Percentiles rank a stretch among this genome's conserved stretches.
These are phyloP conservation scores for Elongisporangium prolatum DNA, from an alignment of 352 stramenopile genomes.

Conservation along the genomic window DNA sequence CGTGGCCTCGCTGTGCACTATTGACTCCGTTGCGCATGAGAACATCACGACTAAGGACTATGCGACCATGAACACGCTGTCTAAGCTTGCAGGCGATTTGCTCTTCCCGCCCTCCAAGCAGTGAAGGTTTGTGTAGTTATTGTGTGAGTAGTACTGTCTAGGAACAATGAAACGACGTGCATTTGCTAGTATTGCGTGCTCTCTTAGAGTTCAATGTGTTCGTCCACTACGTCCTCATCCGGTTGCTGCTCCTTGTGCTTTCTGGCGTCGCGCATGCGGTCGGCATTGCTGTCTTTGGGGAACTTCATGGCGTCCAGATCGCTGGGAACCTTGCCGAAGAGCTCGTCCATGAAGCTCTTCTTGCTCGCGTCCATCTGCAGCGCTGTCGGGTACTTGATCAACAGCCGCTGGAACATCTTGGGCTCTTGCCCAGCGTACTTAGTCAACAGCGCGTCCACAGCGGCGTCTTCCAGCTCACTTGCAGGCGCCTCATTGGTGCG, in stretches of 20 bases:
- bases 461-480: slow-evolving; percentile 26
- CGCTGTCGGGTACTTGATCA: slow-evolving; percentile 55
- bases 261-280: not conserved
- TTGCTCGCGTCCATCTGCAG: slow-evolving; percentile 42
- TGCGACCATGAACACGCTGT: slow-evolving; percentile 62
- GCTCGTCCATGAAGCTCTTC: slow-evolving; percentile 54
- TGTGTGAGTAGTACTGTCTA: too few species aligned
- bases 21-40: slow-evolving; percentile 36
- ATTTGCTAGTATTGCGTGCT: not conserved
- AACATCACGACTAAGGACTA: slow-evolving; percentile 70
- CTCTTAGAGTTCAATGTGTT: slow-evolving; percentile 24
- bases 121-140: too few species aligned
- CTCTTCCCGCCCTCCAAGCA: slow-evolving; percentile 3
- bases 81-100: slow-evolving; percentile 45
- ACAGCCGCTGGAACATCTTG: slow-evolving; percentile 56
- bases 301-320: slow-evolving; percentile 10
- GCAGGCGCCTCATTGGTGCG: slow-evolving; percentile 27
- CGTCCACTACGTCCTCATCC: slow-evolving; percentile 23
- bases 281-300: slow-evolving; percentile 5
- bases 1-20: slow-evolving; percentile 37
- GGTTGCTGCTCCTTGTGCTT: slow-evolving; percentile 12
- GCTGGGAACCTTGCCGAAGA: slow-evolving; percentile 20
- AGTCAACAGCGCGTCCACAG: slow-evolving; percentile 41
- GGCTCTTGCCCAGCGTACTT: slow-evolving; percentile 68
- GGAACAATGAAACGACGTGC: too few species aligned